Conservation (phyloP, 371 early-diverging fungal species). For the Nematocida ironsii region DNA sequence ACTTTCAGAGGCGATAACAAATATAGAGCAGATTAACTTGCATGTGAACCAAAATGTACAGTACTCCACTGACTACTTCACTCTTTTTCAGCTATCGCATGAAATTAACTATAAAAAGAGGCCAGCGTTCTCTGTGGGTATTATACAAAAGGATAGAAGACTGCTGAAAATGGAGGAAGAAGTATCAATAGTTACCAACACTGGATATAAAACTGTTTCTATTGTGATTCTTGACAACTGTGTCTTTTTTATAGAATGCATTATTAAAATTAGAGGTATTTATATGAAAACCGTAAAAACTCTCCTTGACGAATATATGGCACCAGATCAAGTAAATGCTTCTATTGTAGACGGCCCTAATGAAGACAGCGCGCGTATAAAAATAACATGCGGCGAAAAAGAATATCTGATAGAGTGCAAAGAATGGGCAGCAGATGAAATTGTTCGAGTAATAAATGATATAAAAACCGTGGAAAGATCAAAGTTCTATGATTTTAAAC, state of each 20-base stretch:
- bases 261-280: slow-evolving; percentile 12
- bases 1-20: slow-evolving; percentile 43
- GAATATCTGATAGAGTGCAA: neutral
- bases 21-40: slow-evolving; percentile 44
- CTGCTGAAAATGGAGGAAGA: slow-evolving; percentile 23
- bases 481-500: slow-evolving; percentile 11
- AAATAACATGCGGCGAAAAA: neutral
- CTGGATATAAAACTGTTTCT: neutral
- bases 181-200: neutral
- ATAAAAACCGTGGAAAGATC: neutral
- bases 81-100: slow-evolving; percentile 58
- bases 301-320: slow-evolving; percentile 14
- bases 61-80: slow-evolving; percentile 58
- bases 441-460: neutral
- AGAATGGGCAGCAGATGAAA: slow-evolving; percentile 2
- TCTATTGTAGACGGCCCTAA: neutral
- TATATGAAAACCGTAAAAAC: slow-evolving; percentile 14
- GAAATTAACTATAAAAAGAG: slow-evolving; percentile 33
- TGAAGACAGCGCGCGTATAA: neutral
- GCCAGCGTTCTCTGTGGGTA: slow-evolving; percentile 24
- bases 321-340: neutral
- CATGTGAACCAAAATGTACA: slow-evolving; percentile 60
- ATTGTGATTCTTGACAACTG: slow-evolving; percentile 48
- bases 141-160: slow-evolving; percentile 50
- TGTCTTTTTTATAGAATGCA: slow-evolving; percentile 37